Evolutionary conservation across 345 rosid genomes (phyloP).

Genomic region (Acer saccharum): DNA sequence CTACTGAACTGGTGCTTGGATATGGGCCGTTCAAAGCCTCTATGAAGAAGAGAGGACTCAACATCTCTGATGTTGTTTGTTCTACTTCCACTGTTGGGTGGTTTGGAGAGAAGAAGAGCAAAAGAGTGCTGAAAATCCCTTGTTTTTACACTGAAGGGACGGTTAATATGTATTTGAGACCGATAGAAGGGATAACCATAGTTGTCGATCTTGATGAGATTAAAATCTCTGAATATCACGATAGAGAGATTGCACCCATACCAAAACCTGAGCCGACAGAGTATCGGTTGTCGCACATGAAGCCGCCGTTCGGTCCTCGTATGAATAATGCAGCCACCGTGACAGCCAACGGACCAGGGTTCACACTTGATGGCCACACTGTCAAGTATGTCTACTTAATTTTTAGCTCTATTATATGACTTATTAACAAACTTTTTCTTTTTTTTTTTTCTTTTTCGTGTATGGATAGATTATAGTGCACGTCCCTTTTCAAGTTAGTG

Average conservation of each 20-base stretch:
- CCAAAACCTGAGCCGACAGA: conserved; percentile 31
- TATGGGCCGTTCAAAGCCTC: conserved; percentile 35
- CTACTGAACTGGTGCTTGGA: conserved; percentile 19
- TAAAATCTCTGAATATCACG: conserved; percentile 16
- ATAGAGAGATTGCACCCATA: conserved; percentile 4
- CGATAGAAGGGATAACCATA: conserved; percentile 22
- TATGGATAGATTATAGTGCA: too few relatives aligned
- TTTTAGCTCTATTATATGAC: not conserved
- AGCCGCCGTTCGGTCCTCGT: conserved; percentile 17
- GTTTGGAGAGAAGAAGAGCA: conserved; percentile 27
- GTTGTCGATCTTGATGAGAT: conserved; percentile 23
- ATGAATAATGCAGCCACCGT: conserved; percentile 1
- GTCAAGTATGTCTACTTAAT: conserved; percentile 15
- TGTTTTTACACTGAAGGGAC: conserved; percentile 19
- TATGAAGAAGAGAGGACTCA: conserved; percentile 22
- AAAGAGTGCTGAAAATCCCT: conserved; percentile 10
- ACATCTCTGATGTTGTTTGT: conserved; percentile 31
- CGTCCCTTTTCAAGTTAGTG: too few relatives aligned
- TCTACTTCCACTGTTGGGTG: conserved; percentile 31
- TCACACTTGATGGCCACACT: conserved; percentile 21
- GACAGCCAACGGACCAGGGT: conserved; percentile 3
- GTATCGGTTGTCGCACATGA: conserved; percentile 11
- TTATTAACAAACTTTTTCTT: not conserved
- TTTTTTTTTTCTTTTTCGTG: too few relatives aligned
- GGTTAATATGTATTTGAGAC: conserved; percentile 22